A percentile compares a stretch with the other conserved stretches of the same genome.
Evolutionary conservation across 1,284 basidiomycete genomes (phyloP).

Genomic region (Puccinia hordei): DNA sequence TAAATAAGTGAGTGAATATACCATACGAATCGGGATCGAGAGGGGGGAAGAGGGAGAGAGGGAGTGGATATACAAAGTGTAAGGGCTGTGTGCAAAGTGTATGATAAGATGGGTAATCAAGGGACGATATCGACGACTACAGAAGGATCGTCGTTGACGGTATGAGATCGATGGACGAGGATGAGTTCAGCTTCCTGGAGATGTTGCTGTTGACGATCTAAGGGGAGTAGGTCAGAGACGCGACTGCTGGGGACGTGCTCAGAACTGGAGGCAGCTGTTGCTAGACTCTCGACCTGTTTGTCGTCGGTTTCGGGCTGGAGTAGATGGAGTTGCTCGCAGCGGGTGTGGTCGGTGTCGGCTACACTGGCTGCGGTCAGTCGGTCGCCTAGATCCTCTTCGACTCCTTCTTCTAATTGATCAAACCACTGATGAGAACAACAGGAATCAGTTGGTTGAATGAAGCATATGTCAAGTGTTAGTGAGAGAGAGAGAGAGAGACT

Average conservation of each 20-base stretch:
- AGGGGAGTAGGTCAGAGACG: background rate
- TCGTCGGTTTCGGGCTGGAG: background rate
- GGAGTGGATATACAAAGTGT: no score
- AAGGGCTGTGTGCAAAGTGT: no score
- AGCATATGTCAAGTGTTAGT: background rate
- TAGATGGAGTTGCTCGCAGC: constrained; percentile 1
- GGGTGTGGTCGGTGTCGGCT: constrained; percentile 29
- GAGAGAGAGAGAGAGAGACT: background rate
- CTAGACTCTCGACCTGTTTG: constrained; percentile 19
- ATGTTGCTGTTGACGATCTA: background rate
- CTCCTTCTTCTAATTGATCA: constrained; percentile 20
- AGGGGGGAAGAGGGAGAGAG: no score
- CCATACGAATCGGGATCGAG: no score
- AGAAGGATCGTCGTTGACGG: background rate
- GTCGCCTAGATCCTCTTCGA: constrained; percentile 2
- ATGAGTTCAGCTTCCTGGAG: background rate
- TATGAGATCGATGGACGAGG: constrained; percentile 1
- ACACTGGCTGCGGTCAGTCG: constrained; percentile 26
- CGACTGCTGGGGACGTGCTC: background rate
- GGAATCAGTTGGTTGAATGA: background rate
- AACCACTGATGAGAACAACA: background rate
- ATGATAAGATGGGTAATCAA: no score
- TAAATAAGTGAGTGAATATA: no score
- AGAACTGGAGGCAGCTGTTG: background rate
- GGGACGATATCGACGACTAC: constrained; percentile 10